phyloP scores from a whole-genome alignment of 108 stramenopile genomes.

The Nitzschia palea region DNA sequence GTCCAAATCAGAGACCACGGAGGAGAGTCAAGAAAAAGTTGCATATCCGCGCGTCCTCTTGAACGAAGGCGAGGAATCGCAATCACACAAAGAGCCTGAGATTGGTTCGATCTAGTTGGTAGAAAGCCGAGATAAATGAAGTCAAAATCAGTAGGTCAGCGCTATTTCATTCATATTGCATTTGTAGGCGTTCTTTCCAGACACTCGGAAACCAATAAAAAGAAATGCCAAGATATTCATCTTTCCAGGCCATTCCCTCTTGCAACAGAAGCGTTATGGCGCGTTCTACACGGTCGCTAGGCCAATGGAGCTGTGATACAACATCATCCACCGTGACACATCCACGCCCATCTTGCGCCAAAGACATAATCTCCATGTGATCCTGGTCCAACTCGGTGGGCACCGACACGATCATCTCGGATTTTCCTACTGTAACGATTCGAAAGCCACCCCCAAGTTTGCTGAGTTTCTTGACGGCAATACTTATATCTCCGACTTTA shows the following conservation, averaged over 20 bases:
- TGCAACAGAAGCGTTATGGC: slow-evolving; percentile 68
- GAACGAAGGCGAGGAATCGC: slow-evolving; percentile 1
- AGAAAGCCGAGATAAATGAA: no score
- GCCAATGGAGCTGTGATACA: slow-evolving; percentile 52
- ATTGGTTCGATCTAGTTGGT: slow-evolving; percentile 5
- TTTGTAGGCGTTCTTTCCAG: slow-evolving; percentile 42
- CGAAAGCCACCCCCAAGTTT: slow-evolving; percentile 86
- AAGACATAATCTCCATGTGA: slow-evolving; percentile 78
- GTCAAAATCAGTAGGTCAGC: no score
- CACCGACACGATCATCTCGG: slow-evolving; percentile 80
- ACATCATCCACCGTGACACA: slow-evolving; percentile 60
- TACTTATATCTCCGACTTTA: slow-evolving; percentile 69
- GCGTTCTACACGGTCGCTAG: slow-evolving; percentile 64
- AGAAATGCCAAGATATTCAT: slow-evolving; percentile 53
- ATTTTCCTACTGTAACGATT: slow-evolving; percentile 63
- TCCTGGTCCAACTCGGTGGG: slow-evolving; percentile 85
- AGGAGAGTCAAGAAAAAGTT: background rate
- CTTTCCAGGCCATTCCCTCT: slow-evolving; percentile 89
- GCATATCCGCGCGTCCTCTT: slow-evolving; percentile 1
- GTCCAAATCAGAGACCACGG: background rate
- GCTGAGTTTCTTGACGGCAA: slow-evolving; percentile 74
- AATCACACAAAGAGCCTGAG: background rate
- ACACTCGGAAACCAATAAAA: slow-evolving; percentile 83
- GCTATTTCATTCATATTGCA: background rate
- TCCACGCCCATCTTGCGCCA: slow-evolving; percentile 57